phyloP scores from a whole-genome alignment of 495 filamentous ascomycete species.

The Clohesyomyces aquaticus region DNA sequence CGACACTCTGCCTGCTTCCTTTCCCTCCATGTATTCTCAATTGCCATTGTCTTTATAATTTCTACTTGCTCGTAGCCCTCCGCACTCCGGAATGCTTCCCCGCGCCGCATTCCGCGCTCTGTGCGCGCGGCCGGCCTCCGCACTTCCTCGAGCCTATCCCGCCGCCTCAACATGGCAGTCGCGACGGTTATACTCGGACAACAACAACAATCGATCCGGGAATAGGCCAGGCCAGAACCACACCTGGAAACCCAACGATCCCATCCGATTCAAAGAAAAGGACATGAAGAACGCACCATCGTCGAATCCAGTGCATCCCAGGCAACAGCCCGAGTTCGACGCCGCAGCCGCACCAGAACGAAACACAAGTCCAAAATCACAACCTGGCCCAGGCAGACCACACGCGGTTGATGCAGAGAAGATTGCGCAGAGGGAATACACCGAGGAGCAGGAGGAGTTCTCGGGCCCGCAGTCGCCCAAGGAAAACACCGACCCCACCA shows the following conservation, averaged over 20 bases:
- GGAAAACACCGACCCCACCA: slow-evolving; percentile 22
- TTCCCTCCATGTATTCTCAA: slow-evolving; percentile 29
- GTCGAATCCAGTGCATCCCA: slow-evolving; percentile 20
- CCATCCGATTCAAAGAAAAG: slow-evolving; percentile 32
- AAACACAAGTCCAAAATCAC: slow-evolving; percentile 17
- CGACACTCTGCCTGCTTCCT: background rate
- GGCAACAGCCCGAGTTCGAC: slow-evolving; percentile 30
- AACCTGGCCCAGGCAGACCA: slow-evolving; percentile 10
- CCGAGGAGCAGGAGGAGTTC: slow-evolving; percentile 28
- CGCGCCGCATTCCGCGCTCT: slow-evolving; percentile 39
- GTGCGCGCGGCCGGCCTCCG: slow-evolving; percentile 22
- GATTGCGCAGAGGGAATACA: slow-evolving; percentile 12
- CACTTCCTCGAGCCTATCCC: slow-evolving; percentile 36
- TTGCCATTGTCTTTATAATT: slow-evolving; percentile 26
- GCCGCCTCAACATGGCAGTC: slow-evolving; percentile 41
- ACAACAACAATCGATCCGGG: slow-evolving; percentile 37
- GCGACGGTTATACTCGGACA: slow-evolving; percentile 54
- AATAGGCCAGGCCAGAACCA: slow-evolving; percentile 40
- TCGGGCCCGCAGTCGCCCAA: slow-evolving; percentile 13
- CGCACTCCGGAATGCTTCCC: slow-evolving; percentile 32
- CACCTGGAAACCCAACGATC: slow-evolving; percentile 31
- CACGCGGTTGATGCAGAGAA: background rate
- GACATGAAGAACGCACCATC: slow-evolving; percentile 13
- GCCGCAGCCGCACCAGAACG: slow-evolving; percentile 24
- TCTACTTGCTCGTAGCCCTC: background rate